Evolutionary conservation across 169 alveolate genomes (phyloP).

Genomic region (Plasmodium vinckei): DNA sequence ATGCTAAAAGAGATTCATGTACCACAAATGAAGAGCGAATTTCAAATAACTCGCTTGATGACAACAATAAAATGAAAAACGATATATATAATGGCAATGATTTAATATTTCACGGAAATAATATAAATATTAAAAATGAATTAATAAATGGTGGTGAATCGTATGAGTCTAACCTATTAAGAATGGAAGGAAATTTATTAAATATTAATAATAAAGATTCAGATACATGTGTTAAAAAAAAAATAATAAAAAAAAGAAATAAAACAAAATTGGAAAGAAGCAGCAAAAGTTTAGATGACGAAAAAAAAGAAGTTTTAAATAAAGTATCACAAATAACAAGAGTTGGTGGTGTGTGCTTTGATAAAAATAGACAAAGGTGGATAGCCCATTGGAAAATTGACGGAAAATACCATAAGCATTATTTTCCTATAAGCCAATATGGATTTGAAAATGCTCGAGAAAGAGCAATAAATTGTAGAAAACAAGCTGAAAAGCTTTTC

Average conservation of each 20-base stretch:
- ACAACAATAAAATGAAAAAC: conserved; percentile 15
- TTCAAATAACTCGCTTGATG: conserved; percentile 20
- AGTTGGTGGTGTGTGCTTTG: conserved; percentile 75
- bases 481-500: conserved; percentile 69
- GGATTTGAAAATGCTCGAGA: conserved; percentile 75
- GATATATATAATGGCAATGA: conserved; percentile 17
- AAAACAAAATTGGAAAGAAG: conserved; percentile 48
- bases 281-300: conserved; percentile 59
- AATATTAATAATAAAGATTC: conserved; percentile 27
- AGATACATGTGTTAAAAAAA: conserved; percentile 48
- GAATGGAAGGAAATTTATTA: conserved; percentile 14
- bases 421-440: conserved; percentile 73
- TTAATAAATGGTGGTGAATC: conserved; percentile 4
- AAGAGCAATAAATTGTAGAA: conserved; percentile 71
- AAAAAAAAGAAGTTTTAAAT: conserved; percentile 67
- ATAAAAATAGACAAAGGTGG: conserved; percentile 75
- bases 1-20: conserved; percentile 30
- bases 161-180: conserved; percentile 26
- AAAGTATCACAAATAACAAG: conserved; percentile 74
- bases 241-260: conserved; percentile 49
- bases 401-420: conserved; percentile 74
- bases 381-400: conserved; percentile 76
- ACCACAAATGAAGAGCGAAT: conserved; percentile 46
- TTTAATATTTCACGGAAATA: conserved; percentile 4
- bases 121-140: conserved; percentile 37